phyloP scores from a whole-genome alignment of 2,329 filamentous ascomycete species.

The Colletotrichum lupini region DNA sequence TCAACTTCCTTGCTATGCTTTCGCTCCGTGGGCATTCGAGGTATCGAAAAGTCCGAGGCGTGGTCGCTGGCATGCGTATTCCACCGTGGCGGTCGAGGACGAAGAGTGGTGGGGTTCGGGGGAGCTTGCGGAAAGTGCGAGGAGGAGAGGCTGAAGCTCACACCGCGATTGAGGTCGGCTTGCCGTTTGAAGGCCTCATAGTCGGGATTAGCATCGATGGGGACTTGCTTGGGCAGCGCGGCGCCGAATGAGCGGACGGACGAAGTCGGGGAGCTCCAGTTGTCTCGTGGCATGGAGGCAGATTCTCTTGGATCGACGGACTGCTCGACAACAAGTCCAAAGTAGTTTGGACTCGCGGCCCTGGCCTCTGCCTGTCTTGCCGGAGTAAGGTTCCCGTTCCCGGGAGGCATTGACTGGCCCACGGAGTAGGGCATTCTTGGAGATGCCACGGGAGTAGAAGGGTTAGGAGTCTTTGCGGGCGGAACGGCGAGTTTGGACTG shows the following conservation, averaged over 20 bases:
- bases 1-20: slow-evolving; percentile 55
- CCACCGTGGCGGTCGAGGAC: slow-evolving; percentile 58
- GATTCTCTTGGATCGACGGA: slow-evolving; percentile 72
- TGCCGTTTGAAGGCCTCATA: slow-evolving; percentile 83
- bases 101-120: slow-evolving; percentile 44
- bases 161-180: slow-evolving; percentile 71
- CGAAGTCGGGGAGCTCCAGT: slow-evolving; percentile 80
- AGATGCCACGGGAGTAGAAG: slow-evolving; percentile 64
- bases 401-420: slow-evolving; percentile 64
- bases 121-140: slow-evolving; percentile 56
- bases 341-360: slow-evolving; percentile 84
- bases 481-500: slow-evolving; percentile 52
- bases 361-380: slow-evolving; percentile 50
- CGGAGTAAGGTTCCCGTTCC: slow-evolving; percentile 58
- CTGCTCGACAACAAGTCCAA: slow-evolving; percentile 76
- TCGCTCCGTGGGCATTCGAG: slow-evolving; percentile 21
- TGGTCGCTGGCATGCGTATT: slow-evolving; percentile 60
- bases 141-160: slow-evolving; percentile 59
- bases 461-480: slow-evolving; percentile 47
- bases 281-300: slow-evolving; percentile 71
- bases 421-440: slow-evolving; percentile 64
- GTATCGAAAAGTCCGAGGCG: slow-evolving; percentile 44
- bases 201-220: slow-evolving; percentile 82
- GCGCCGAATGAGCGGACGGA: slow-evolving; percentile 77
- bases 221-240: slow-evolving; percentile 74